Conservation (phyloP, 176 grass and related monocot genomes). For the sorghum (Sorghum bicolor) region Sorghum_bicolor_NCBIv3 NC_012873.2:64736501-64737000, state of each 20-base stretch:
- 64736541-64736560: conserved; percentile 23
- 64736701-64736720: neutral
- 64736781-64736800: neutral
- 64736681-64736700: conserved; percentile 72
- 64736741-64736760: neutral
- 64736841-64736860: conserved; percentile 82
- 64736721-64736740: neutral
- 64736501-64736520: conserved; percentile 16
- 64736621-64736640: conserved; percentile 87
- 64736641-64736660: conserved; percentile 61
- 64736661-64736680: conserved; percentile 50
- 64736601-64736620: conserved; percentile 92
- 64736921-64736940: neutral
- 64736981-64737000: neutral
- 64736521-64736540: conserved; percentile 21
- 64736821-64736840: conserved; percentile 68
- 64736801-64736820: conserved; percentile 73
- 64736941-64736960: neutral
- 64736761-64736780: neutral
- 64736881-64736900: conserved; percentile 75
- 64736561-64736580: conserved; percentile 38
- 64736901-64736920: neutral
- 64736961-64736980: neutral
- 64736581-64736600: conserved; percentile 82
- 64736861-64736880: conserved; percentile 85